These are phyloP conservation scores for Cryphonectria japonica DNA, from an alignment of 2,329 filamentous ascomycete species.

Conservation along the genomic window DNA sequence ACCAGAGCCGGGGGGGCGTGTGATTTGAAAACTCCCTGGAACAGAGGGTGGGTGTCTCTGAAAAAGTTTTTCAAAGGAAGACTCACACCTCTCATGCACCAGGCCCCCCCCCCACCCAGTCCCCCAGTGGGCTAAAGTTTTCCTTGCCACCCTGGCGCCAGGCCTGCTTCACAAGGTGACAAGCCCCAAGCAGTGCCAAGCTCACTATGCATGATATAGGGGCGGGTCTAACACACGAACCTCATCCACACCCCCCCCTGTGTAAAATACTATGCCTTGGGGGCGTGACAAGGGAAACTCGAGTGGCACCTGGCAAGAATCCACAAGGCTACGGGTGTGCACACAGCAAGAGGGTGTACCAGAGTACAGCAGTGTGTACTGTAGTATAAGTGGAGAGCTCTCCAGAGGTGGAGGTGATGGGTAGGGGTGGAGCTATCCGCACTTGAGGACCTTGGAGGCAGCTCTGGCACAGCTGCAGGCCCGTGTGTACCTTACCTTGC, in stretches of 20 bases:
- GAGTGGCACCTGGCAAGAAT: background rate
- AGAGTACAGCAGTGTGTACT: background rate
- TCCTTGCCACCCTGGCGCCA: conserved; percentile 12
- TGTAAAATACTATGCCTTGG: background rate
- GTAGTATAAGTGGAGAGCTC: background rate
- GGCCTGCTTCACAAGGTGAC: background rate
- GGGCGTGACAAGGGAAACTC: background rate
- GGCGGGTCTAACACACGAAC: conserved; percentile 7
- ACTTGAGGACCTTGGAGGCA: background rate
- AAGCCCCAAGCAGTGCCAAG: conserved; percentile 3
- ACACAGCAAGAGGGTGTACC: background rate
- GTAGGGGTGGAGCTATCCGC: background rate
- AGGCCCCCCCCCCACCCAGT: background rate
- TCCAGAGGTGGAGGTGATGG: background rate
- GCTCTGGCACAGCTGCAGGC: background rate
- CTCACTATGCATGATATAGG: conserved; percentile 8
- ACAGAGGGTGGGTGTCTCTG: conserved; percentile 26
- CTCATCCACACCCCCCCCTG: conserved; percentile 8
- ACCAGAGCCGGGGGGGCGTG: conserved; percentile 20
- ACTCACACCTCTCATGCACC: conserved; percentile 1
- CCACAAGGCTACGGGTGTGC: conserved; percentile 11
- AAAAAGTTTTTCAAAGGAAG: conserved; percentile 23
- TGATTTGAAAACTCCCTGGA: conserved; percentile 20
- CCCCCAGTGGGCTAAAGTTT: background rate
- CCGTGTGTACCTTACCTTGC: too few species aligned